Base-by-base conservation (phyloP, 345 rosid genomes). In the Moricandia moricandioides region DNA sequence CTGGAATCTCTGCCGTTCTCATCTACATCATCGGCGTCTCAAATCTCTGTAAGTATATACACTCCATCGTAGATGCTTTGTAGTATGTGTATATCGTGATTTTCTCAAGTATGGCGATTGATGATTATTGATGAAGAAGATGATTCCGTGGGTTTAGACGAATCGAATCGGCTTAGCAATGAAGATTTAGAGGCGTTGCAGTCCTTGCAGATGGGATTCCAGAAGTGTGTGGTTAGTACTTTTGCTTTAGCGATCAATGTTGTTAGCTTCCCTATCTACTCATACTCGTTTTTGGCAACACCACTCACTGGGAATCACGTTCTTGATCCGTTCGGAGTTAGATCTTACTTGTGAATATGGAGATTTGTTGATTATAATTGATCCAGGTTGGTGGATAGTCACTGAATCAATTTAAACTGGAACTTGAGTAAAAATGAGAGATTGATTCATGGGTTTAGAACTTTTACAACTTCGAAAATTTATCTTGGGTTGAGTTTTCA, bases 221-320 rank as follows among this genome's bases (percentile, higher is more conserved):
- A 80, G 79, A 92, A 92, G 84, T 95, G 97, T 79, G 98, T 95
- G 81, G 97, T 95, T 79, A 85, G 89, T 85, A 39, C 16, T 35
- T 30, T 52, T 16, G 14, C 7, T 56, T 43, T 7, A 16, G 62
- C 45, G 54, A 77, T 77, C 56, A 57, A 12, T 45, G 12, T 43
- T 70, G 24, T 56, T 70, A 40, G 62, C 71, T 70, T 69, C 43
- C 1, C 52, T 14, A 35, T 58, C 58, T 67, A 11, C 55, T 52
- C 17, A 26, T 33, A 33, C n/a, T n/a, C n/a, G n/a, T n/a, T n/a
- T n/a, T n/a, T n/a, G n/a, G n/a, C n/a, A n/a, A n/a, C n/a, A n/a
- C 37, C 33, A 30, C 4, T 33, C 35, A 7, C n/a, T 43, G 16
- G 16, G 51, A 43, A 4, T 43, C 51, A 43, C 16, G 51, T 12